A percentile compares a stretch with the other conserved stretches of the same genome.
Conservation (phyloP, 345 rosid species). For the Arabis hirsuta region DNA sequence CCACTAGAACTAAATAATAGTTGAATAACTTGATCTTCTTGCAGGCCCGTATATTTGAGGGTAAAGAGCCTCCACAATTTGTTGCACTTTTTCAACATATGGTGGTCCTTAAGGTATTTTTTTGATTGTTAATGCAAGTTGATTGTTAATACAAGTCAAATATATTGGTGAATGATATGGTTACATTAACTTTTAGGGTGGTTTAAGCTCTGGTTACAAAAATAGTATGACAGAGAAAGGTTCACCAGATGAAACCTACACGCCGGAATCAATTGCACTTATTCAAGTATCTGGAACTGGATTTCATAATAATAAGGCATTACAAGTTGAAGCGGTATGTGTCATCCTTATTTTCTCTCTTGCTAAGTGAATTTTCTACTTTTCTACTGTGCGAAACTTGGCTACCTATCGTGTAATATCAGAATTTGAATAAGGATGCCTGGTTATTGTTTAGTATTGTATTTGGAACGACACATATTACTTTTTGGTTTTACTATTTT, state of each 20-base stretch:
- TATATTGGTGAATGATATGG: slow-evolving; percentile 28
- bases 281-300: slow-evolving; percentile 83
- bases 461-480: slow-evolving; percentile 15
- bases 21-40: slow-evolving; percentile 39
- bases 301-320: slow-evolving; percentile 68
- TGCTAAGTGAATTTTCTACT: slow-evolving; percentile 16
- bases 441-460: slow-evolving; percentile 15
- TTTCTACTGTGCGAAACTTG: slow-evolving; percentile 19
- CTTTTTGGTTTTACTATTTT: slow-evolving; percentile 6
- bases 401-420: slow-evolving; percentile 5
- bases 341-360: slow-evolving; percentile 19
- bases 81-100: slow-evolving; percentile 89
- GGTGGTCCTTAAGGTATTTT: slow-evolving; percentile 85
- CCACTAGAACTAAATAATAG: background rate
- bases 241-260: slow-evolving; percentile 70
- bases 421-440: background rate
- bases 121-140: slow-evolving; percentile 22
- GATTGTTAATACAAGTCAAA: slow-evolving; percentile 27
- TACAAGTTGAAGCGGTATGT: slow-evolving; percentile 88
- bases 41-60: slow-evolving; percentile 89
- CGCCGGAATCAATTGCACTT: slow-evolving; percentile 73
- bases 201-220: slow-evolving; percentile 92
- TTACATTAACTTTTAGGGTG: slow-evolving; percentile 65
- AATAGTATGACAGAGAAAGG: slow-evolving; percentile 65
- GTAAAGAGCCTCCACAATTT: slow-evolving; percentile 96